Evolutionary conservation across 805 yeast species (phyloP).

Genomic region (Nakazawaea siamensis): DNA sequence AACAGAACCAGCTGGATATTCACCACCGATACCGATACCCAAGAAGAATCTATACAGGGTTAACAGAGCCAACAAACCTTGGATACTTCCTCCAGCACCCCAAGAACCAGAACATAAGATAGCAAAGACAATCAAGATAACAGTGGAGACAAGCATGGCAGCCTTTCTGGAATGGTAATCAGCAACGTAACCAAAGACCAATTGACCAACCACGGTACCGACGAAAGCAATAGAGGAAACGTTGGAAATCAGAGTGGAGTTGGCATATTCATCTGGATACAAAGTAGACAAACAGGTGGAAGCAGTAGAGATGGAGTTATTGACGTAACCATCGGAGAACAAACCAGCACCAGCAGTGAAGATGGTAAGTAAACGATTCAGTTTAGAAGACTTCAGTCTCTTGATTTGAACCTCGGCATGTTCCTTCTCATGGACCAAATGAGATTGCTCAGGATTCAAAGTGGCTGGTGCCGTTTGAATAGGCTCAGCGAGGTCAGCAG

Average conservation of each 20-base stretch:
- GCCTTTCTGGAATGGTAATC: conserved; percentile 75
- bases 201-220: conserved; percentile 86
- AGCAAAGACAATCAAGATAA: conserved; percentile 68
- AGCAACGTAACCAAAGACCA: conserved; percentile 70
- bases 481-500: background rate
- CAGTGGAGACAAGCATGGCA: conserved; percentile 77
- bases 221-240: conserved; percentile 85
- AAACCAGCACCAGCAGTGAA: conserved; percentile 87
- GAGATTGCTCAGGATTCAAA: conserved; percentile 6
- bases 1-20: conserved; percentile 89
- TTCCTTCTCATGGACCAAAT: conserved; percentile 8
- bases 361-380: conserved; percentile 47
- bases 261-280: conserved; percentile 55
- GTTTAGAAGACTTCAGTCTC: conserved; percentile 9
- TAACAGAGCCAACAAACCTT: conserved; percentile 76
- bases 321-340: conserved; percentile 89
- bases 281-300: conserved; percentile 58
- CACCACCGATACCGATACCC: conserved; percentile 92
- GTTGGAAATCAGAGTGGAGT: conserved; percentile 66
- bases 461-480: conserved; percentile 12
- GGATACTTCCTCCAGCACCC: conserved; percentile 66
- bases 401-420: conserved; percentile 12
- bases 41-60: conserved; percentile 81
- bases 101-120: conserved; percentile 79
- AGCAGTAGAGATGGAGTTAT: conserved; percentile 75